phyloP scores from a whole-genome alignment of 2,329 filamentous ascomycete genomes.

The Claviceps cyperi region DNA sequence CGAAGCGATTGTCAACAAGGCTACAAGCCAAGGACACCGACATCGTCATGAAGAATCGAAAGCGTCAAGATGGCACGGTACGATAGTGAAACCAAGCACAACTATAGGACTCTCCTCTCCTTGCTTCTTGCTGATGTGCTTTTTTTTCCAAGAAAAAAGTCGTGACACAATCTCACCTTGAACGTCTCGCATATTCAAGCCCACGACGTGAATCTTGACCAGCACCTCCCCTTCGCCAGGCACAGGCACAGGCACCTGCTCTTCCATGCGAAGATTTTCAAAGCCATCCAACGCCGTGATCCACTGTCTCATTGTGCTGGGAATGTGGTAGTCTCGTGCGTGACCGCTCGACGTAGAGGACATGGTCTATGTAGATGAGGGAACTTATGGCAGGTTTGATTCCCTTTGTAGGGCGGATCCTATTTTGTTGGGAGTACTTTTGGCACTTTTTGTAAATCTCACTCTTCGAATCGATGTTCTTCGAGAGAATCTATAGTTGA shows the following conservation, averaged over 20 bases:
- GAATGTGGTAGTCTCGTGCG: conserved; percentile 1
- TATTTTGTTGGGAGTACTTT: not conserved
- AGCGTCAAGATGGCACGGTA: too few species aligned
- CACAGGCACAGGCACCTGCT: conserved; percentile 27
- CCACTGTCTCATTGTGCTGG: conserved; percentile 34
- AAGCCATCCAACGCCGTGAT: conserved; percentile 39
- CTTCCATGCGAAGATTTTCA: conserved; percentile 32
- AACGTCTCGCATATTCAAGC: conserved; percentile 36
- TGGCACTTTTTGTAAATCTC: not conserved
- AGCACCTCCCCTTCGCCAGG: conserved; percentile 37
- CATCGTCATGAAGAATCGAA: too few species aligned
- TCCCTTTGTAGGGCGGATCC: too few species aligned
- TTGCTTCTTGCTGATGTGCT: too few species aligned
- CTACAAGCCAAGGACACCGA: too few species aligned
- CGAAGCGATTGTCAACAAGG: too few species aligned
- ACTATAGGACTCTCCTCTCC: too few species aligned
- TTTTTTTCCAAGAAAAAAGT: not conserved
- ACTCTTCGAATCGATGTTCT: not conserved
- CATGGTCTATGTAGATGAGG: not conserved
- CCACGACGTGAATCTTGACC: conserved; percentile 30
- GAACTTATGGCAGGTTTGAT: not conserved
- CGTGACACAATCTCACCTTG: conserved; percentile 22
- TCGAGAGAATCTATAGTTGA: too few species aligned
- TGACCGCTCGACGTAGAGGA: not conserved
- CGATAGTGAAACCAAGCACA: too few species aligned